Evolutionary conservation across 2,329 filamentous ascomycete species (phyloP).

Genomic region (Arachnopeziza araneosa): DNA sequence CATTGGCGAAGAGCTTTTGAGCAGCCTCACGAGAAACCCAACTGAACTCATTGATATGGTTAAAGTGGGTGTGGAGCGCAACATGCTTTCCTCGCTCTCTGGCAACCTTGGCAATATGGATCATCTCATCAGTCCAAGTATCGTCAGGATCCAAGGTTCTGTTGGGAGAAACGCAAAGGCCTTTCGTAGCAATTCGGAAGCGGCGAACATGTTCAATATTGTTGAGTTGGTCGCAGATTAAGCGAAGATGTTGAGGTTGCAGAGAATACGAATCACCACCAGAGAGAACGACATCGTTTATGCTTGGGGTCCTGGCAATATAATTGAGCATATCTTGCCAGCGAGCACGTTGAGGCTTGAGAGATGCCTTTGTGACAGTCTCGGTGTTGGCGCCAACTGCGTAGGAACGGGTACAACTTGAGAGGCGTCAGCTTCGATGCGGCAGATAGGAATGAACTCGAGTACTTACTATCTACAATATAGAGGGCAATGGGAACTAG

Average conservation of each 20-base stretch:
- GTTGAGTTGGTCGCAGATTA: constrained; percentile 51
- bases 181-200: constrained; percentile 58
- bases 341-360: constrained; percentile 36
- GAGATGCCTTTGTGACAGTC: constrained; percentile 40
- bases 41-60: constrained; percentile 56
- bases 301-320: constrained; percentile 42
- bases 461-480: constrained; percentile 2
- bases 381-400: constrained; percentile 51
- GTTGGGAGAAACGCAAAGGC: constrained; percentile 52
- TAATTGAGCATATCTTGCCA: constrained; percentile 54
- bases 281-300: constrained; percentile 57
- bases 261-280: constrained; percentile 59
- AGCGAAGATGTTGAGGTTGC: constrained; percentile 43
- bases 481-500: constrained; percentile 31
- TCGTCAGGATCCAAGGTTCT: constrained; percentile 49
- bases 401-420: constrained; percentile 54
- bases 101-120: constrained; percentile 45
- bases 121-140: constrained; percentile 47
- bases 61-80: constrained; percentile 61
- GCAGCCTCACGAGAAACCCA: constrained; percentile 52
- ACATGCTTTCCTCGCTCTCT: constrained; percentile 51
- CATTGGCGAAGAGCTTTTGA: constrained; percentile 43
- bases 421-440: neutral
- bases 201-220: constrained; percentile 52
- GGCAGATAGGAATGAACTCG: neutral